Percentiles rank a stretch among this genome's conserved stretches.
phyloP scores from a whole-genome alignment of 2,329 filamentous ascomycete species.

The Dryadomyces sulphureus region DNA sequence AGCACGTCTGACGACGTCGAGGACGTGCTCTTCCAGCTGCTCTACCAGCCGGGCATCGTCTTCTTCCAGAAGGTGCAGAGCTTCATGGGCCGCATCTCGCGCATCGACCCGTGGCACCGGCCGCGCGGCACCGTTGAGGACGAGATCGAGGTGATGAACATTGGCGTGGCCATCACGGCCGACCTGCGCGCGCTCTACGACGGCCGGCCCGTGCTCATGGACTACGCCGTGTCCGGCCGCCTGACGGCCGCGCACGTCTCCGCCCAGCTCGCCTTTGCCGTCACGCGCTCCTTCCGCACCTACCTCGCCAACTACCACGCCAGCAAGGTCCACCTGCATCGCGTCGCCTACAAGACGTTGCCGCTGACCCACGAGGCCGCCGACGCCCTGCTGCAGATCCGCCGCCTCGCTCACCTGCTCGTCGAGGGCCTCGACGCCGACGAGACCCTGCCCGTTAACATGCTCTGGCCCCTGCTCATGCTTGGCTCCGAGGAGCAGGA shows the following conservation, averaged over 20 bases:
- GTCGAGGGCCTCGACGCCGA: slow-evolving; percentile 23
- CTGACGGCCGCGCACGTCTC: slow-evolving; percentile 32
- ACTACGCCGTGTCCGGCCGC: slow-evolving; percentile 37
- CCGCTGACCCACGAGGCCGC: slow-evolving; percentile 34
- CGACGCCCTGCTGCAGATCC: slow-evolving; percentile 33
- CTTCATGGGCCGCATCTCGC: slow-evolving; percentile 40
- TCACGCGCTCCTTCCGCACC: slow-evolving; percentile 37
- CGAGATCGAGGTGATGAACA: slow-evolving; percentile 42
- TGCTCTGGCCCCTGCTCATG: slow-evolving; percentile 43
- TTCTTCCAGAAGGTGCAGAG: slow-evolving; percentile 45
- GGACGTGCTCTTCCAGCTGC: slow-evolving; percentile 36
- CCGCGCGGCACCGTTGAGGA: slow-evolving; percentile 40
- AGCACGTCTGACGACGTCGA: slow-evolving; percentile 24
- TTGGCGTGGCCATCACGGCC: slow-evolving; percentile 32
- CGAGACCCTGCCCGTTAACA: slow-evolving; percentile 35
- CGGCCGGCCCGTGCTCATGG: slow-evolving; percentile 37
- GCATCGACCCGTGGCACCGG: slow-evolving; percentile 41
- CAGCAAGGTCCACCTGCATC: slow-evolving; percentile 39
- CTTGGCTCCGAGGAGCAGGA: slow-evolving; percentile 39
- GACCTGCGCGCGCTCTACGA: slow-evolving; percentile 36
- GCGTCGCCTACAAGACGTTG: slow-evolving; percentile 39
- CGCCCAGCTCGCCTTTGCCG: slow-evolving; percentile 29
- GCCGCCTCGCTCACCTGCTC: slow-evolving; percentile 29
- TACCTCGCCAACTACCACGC: slow-evolving; percentile 43
- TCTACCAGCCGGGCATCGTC: slow-evolving; percentile 38